These are phyloP conservation scores for Tirmania nivea DNA, from an alignment of 495 filamentous ascomycete species.

Conservation along the genomic window DNA sequence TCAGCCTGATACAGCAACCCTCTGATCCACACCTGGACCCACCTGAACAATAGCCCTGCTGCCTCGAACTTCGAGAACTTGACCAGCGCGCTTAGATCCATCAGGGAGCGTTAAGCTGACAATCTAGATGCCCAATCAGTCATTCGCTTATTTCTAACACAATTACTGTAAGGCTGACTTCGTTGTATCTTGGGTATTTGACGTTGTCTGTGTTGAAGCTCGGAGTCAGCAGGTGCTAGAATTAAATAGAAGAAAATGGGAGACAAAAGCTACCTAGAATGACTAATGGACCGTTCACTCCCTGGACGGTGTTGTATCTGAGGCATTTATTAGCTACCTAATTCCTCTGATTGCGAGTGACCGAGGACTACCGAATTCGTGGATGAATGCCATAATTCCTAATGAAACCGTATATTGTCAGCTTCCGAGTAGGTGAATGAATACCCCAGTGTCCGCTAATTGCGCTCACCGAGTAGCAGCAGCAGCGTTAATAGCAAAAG, in stretches of 20 bases:
- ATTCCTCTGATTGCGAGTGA: too few relatives aligned
- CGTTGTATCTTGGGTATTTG: slow-evolving; percentile 93
- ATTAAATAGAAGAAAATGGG: background rate
- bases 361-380: background rate
- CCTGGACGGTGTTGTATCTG: slow-evolving; percentile 91
- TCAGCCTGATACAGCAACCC: background rate
- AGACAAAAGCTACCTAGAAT: slow-evolving; percentile 47
- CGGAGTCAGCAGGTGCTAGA: background rate
- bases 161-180: slow-evolving; percentile 27
- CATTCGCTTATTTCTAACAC: background rate
- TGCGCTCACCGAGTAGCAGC: slow-evolving; percentile 11
- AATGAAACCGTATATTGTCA: background rate
- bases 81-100: slow-evolving; percentile 78
- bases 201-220: slow-evolving; percentile 35
- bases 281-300: slow-evolving; percentile 92
- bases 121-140: slow-evolving; percentile 28
- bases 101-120: slow-evolving; percentile 88
- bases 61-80: slow-evolving; percentile 92
- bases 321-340: too few relatives aligned
- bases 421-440: background rate
- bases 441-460: slow-evolving; percentile 11
- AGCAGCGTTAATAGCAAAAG: slow-evolving; percentile 19
- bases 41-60: slow-evolving; percentile 83
- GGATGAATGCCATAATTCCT: slow-evolving; percentile 13
- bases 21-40: too few relatives aligned